phyloP scores from a whole-genome alignment of 257 asterid species.

The Plectranthus barbatus region DNA sequence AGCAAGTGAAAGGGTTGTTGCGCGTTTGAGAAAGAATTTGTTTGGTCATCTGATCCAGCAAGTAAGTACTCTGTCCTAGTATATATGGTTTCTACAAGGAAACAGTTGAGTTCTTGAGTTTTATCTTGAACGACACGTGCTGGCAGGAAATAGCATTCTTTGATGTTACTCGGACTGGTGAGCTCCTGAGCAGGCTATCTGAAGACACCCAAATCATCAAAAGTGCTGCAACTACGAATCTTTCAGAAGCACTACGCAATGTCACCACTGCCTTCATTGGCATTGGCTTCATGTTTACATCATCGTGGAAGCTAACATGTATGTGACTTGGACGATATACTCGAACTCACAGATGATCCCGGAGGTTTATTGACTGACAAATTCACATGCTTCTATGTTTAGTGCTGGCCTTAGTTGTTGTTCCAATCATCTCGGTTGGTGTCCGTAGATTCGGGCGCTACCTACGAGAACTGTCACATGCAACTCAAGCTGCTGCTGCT shows the following conservation, averaged over 20 bases:
- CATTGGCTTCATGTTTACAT: constrained; percentile 70
- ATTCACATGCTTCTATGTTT: background rate
- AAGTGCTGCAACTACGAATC: constrained; percentile 79
- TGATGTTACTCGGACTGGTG: background rate
- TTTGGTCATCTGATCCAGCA: background rate
- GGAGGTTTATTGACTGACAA: background rate
- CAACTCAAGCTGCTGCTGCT: constrained; percentile 86
- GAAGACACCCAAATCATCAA: constrained; percentile 20
- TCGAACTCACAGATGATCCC: background rate
- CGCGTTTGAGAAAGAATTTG: background rate
- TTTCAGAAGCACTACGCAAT: constrained; percentile 76
- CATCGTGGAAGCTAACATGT: constrained; percentile 76
- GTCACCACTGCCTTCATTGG: constrained; percentile 73
- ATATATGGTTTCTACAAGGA: background rate
- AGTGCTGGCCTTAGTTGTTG: constrained; percentile 73
- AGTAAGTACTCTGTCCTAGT: background rate
- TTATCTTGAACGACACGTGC: background rate
- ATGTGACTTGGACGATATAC: background rate
- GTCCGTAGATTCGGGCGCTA: constrained; percentile 64
- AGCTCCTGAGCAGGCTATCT: background rate
- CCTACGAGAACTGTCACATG: constrained; percentile 68
- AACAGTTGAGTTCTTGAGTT: background rate
- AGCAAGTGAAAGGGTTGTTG: background rate
- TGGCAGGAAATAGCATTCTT: background rate
- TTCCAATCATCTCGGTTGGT: constrained; percentile 53